A percentile compares a stretch with the other conserved stretches of the same genome.
These are phyloP conservation scores for Buddleja alternifolia DNA, from an alignment of 257 asterid species.

Conservation along the genomic window DNA sequence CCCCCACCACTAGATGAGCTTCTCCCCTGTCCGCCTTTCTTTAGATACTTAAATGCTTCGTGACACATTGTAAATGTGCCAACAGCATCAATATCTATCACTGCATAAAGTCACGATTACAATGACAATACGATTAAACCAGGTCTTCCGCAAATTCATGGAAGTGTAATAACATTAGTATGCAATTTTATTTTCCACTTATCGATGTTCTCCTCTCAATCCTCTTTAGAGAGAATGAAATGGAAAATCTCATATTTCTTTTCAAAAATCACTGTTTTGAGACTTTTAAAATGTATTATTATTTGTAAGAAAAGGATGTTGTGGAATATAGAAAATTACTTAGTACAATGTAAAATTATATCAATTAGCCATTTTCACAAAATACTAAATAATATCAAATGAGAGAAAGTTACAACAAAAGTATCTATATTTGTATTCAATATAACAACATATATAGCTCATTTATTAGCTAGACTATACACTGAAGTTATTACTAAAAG, in stretches of 20 bases:
- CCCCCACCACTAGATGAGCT: constrained; percentile 48
- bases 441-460: no score
- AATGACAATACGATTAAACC: neutral
- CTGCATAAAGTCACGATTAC: constrained; percentile 40
- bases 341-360: no score
- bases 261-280: no score
- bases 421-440: no score
- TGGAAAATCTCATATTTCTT: neutral
- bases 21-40: constrained; percentile 70
- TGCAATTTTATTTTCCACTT: neutral
- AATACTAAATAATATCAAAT: no score
- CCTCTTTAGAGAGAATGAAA: neutral
- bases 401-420: no score
- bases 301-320: no score
- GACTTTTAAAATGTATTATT: no score
- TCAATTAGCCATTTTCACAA: no score
- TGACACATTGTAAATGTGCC: constrained; percentile 97
- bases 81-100: constrained; percentile 87
- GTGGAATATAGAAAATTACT: no score
- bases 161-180: neutral
- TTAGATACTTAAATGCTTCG: constrained; percentile 69
- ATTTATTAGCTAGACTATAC: no score
- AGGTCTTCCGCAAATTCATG: neutral
- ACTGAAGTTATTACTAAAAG: no score
- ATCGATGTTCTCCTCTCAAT: neutral